A percentile compares a stretch with the other conserved stretches of the same genome.
Evolutionary conservation across 495 filamentous ascomycete genomes (phyloP).

Genomic region (Aeminium ludgeri): DNA sequence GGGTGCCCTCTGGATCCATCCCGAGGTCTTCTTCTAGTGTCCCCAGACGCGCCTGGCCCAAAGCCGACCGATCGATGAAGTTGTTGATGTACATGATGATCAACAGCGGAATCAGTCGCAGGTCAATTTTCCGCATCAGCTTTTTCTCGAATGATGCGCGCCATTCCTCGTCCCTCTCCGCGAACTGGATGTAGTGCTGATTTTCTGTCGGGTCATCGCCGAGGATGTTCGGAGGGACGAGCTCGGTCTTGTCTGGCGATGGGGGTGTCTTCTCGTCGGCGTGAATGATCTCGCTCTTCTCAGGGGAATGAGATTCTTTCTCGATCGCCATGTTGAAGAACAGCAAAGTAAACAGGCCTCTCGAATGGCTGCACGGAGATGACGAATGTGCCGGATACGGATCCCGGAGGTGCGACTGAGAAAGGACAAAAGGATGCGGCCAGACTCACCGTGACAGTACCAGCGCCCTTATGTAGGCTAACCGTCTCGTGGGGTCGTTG

Average conservation of each 20-base stretch:
- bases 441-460: too few species aligned
- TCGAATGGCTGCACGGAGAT: too few species aligned
- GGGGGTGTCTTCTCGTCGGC: background rate
- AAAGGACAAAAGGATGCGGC: too few species aligned
- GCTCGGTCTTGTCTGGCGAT: background rate
- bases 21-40: slow-evolving; percentile 30
- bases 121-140: background rate
- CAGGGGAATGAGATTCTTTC: too few species aligned
- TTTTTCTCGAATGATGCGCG: background rate
- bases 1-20: slow-evolving; percentile 26
- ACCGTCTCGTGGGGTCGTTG: too few species aligned
- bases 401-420: too few species aligned
- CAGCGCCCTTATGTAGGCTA: too few species aligned
- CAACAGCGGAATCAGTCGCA: background rate
- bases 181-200: background rate
- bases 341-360: too few species aligned
- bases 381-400: too few species aligned
- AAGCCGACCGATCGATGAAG: background rate
- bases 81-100: slow-evolving; percentile 1
- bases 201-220: background rate
- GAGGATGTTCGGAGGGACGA: background rate
- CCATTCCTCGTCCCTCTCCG: background rate
- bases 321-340: too few species aligned
- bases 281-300: too few species aligned
- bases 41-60: slow-evolving; percentile 28